Base-by-base conservation (phyloP, 164 flowering plant genomes). In the Aristolochia californica region DNA sequence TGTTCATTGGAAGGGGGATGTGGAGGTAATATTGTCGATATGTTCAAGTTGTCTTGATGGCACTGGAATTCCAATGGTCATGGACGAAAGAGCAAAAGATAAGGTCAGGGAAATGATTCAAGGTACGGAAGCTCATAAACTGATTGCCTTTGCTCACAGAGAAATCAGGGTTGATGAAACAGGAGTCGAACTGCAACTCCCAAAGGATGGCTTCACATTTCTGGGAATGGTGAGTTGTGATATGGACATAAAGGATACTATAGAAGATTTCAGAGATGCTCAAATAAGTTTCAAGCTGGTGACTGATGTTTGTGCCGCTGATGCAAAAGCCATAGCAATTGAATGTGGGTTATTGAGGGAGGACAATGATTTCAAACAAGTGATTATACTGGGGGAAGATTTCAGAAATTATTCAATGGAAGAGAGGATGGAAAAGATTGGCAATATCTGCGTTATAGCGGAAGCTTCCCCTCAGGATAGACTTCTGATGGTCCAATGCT, bases 1-100 rank as follows among this genome's bases (percentile, higher is more conserved):
- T 30, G 74, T 64, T 15, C 90, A 84, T 21, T 82, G 87, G 87
- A 84, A 82, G 63, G 90, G 87, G 14, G 90, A 82, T 1, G 83
- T 80, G 5, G 87, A 84, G 74, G 77, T 84, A 72, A 64, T 87
- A 12, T 62, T 84, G 23, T 74, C 77, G 28, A 80, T 72, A 85
- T 81, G 88, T 55, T 78, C 85, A 3, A 55, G 50, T 38, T 84
- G 75, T 49, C 60, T 52, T 43, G 58, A 23, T 12, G 48, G 30
- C 15, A 28, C 17, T 59, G 74, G 73, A 45, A 21, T 2, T 1
- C 13, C 58, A 1, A 47, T 28, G 57, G 54, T 8, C 21, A 53
- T 72, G 49, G 55, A 58, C 59, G 66, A 56, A 21, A 56, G 43
- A 13, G 67, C 55, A 30, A 63, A 43, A 45, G 14, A 0, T 13